Percentiles rank a stretch among this genome's conserved stretches.
These are phyloP conservation scores for Spergularia marina DNA, from an alignment of 148 eudicot genomes.

Conservation along the genomic window DNA sequence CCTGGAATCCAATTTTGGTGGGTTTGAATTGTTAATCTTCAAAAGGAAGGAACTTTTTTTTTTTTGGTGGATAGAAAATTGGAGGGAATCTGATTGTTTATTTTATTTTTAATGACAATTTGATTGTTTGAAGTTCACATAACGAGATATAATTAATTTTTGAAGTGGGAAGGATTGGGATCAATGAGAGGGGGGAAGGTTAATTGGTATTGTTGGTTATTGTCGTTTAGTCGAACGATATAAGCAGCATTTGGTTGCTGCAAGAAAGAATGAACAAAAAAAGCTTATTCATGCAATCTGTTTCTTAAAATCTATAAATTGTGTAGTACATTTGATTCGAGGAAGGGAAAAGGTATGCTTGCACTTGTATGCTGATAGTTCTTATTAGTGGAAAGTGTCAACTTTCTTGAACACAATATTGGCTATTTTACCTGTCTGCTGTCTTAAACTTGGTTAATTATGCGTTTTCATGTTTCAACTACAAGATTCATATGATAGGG, in stretches of 20 bases:
- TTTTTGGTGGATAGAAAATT: not conserved
- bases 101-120: not conserved
- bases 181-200: constrained; percentile 5
- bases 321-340: not conserved
- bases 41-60: not conserved
- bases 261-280: not conserved
- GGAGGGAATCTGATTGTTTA: not conserved
- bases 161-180: not conserved
- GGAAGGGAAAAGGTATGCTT: not conserved
- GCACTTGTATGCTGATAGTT: not conserved
- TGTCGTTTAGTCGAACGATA: not conserved
- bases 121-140: constrained; percentile 8
- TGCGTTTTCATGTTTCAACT: too few relatives aligned
- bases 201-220: not conserved
- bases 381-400: not conserved
- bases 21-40: not conserved
- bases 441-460: too few relatives aligned
- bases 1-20: not conserved
- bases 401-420: too few relatives aligned
- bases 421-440: too few relatives aligned
- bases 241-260: not conserved
- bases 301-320: not conserved
- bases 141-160: not conserved
- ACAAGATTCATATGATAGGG: too few relatives aligned
- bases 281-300: not conserved